phyloP scores from a whole-genome alignment of 2,329 filamentous ascomycete genomes.

The Calonectria leucothoes region DNA sequence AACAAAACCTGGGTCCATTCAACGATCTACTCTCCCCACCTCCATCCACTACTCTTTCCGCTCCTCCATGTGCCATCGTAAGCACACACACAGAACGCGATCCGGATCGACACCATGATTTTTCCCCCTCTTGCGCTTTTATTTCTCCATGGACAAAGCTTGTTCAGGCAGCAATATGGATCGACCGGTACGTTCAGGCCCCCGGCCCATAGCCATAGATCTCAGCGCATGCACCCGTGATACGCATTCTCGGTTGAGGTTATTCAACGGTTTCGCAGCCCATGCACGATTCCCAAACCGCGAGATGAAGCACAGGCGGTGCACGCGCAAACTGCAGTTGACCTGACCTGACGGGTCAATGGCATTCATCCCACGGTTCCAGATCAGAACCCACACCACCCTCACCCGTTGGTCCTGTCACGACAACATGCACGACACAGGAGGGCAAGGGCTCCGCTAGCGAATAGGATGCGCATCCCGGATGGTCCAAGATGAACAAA shows the following conservation, averaged over 20 bases:
- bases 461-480: constrained; percentile 36
- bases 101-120: constrained; percentile 30
- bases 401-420: constrained; percentile 31
- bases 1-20: constrained; percentile 12
- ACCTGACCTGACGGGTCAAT: neutral
- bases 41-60: constrained; percentile 21
- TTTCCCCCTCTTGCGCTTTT: neutral
- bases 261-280: constrained; percentile 17
- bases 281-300: neutral
- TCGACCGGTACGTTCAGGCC: neutral
- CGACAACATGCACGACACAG: constrained; percentile 40
- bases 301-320: neutral
- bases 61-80: constrained; percentile 9
- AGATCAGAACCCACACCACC: constrained; percentile 18
- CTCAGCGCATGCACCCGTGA: neutral
- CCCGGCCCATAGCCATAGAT: neutral
- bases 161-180: neutral
- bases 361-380: neutral
- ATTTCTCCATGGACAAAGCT: constrained; percentile 1
- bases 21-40: constrained; percentile 16
- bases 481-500: constrained; percentile 32
- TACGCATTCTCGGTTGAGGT: neutral
- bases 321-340: neutral
- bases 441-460: constrained; percentile 30
- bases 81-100: constrained; percentile 17